These are phyloP conservation scores for Exophiala calicioides DNA, from an alignment of 2,329 filamentous ascomycete genomes.

Conservation along the genomic window DNA sequence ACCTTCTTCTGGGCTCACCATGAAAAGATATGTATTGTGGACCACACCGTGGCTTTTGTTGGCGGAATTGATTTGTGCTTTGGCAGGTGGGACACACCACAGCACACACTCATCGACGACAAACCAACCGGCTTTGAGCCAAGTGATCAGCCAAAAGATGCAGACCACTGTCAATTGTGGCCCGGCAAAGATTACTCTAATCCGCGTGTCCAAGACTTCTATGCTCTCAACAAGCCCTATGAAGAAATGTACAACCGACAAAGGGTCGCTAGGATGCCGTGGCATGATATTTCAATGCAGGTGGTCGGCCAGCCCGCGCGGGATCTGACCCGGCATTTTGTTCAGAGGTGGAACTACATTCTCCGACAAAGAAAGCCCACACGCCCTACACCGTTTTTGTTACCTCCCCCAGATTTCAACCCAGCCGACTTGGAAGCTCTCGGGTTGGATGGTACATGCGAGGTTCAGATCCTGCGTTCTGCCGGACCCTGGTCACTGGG, in stretches of 20 bases:
- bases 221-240: slow-evolving; percentile 86
- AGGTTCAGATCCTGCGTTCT: slow-evolving; percentile 92
- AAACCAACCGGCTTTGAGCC: slow-evolving; percentile 92
- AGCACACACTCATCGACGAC: slow-evolving; percentile 87
- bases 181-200: slow-evolving; percentile 99
- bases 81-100: slow-evolving; percentile 93
- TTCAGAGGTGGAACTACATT: slow-evolving; percentile 97
- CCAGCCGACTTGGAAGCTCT: slow-evolving; percentile 81
- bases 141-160: slow-evolving; percentile 74
- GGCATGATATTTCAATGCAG: slow-evolving; percentile 98
- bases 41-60: slow-evolving; percentile 93
- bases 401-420: slow-evolving; percentile 91
- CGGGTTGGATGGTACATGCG: slow-evolving; percentile 89
- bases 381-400: slow-evolving; percentile 85
- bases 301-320: slow-evolving; percentile 93
- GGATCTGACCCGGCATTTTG: slow-evolving; percentile 92
- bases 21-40: slow-evolving; percentile 95
- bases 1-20: slow-evolving; percentile 99
- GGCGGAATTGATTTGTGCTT: slow-evolving; percentile 97
- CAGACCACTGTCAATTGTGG: slow-evolving; percentile 93
- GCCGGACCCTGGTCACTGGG: slow-evolving; percentile 90
- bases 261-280: slow-evolving; percentile 90
- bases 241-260: slow-evolving; percentile 98
- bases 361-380: slow-evolving; percentile 90
- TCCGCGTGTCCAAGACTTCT: slow-evolving; percentile 92